phyloP scores from a whole-genome alignment of 371 early-diverging fungal genomes.

The Mucor lusitanicus region DNA sequence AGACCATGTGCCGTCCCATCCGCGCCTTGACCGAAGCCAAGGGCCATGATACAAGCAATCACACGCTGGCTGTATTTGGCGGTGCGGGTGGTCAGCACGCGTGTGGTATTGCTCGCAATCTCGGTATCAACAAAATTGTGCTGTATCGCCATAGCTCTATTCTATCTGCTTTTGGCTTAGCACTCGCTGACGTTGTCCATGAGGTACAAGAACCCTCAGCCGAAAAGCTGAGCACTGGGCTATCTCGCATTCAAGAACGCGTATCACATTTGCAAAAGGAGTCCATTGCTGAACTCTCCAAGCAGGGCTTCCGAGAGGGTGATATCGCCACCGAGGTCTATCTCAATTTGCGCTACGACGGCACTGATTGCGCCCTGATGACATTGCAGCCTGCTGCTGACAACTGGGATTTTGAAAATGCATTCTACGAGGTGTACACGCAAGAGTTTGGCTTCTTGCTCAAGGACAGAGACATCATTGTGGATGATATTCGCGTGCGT shows the following conservation, averaged over 20 bases:
- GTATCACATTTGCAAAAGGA: constrained; percentile 46
- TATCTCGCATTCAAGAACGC: constrained; percentile 53
- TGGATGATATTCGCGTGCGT: constrained; percentile 93
- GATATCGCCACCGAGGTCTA: constrained; percentile 69
- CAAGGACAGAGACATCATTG: constrained; percentile 76
- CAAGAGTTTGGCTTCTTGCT: constrained; percentile 94
- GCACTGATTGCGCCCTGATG: constrained; percentile 95
- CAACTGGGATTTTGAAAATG: constrained; percentile 62
- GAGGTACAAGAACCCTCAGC: constrained; percentile 88
- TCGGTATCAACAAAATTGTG: constrained; percentile 83
- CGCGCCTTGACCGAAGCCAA: constrained; percentile 92
- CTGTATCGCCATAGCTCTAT: constrained; percentile 90
- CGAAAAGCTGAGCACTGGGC: constrained; percentile 31
- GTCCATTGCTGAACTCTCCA: constrained; percentile 46
- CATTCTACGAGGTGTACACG: constrained; percentile 72
- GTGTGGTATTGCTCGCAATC: constrained; percentile 87
- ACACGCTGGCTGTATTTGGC: constrained; percentile 92
- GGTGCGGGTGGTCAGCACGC: constrained; percentile 96
- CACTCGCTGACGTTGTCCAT: constrained; percentile 89
- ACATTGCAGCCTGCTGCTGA: constrained; percentile 64
- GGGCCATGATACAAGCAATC: constrained; percentile 86
- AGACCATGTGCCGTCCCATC: constrained; percentile 95
- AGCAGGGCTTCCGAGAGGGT: constrained; percentile 68
- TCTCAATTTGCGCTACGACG: constrained; percentile 91
- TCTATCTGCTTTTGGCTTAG: constrained; percentile 91